These are phyloP conservation scores for Aureobasidium uvarum DNA, from an alignment of 2,329 filamentous ascomycete genomes.

Conservation along the genomic window DNA sequence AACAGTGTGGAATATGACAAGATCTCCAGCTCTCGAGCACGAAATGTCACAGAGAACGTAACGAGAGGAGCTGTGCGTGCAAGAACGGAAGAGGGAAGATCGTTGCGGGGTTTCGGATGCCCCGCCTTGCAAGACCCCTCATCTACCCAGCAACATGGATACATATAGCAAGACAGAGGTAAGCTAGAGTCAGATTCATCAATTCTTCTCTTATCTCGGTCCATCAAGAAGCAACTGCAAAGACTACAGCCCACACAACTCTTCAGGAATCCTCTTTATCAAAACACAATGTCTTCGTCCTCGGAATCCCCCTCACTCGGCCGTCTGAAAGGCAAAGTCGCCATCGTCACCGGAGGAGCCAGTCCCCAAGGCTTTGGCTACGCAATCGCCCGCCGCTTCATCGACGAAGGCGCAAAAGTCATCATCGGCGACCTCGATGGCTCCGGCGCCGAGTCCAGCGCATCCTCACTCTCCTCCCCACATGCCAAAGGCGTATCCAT, in stretches of 20 bases:
- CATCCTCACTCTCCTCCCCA: conserved; percentile 44
- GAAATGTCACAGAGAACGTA: too few species aligned
- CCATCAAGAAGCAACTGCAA: too few species aligned
- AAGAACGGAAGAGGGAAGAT: neutral
- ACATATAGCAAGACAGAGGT: too few species aligned
- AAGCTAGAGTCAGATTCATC: neutral
- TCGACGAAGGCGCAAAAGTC: conserved; percentile 59
- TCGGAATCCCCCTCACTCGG: conserved; percentile 23
- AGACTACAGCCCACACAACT: too few species aligned
- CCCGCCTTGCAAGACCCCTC: neutral
- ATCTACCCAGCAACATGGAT: too few species aligned
- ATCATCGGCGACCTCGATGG: conserved; percentile 62
- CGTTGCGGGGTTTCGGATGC: conserved; percentile 7
- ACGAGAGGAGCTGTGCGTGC: neutral
- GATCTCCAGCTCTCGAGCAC: too few species aligned
- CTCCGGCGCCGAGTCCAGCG: conserved; percentile 53
- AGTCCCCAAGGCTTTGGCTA: conserved; percentile 59
- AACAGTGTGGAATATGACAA: too few species aligned
- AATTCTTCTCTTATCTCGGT: neutral
- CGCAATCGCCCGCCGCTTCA: conserved; percentile 60
- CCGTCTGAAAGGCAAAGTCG: conserved; percentile 53
- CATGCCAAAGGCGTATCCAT: conserved; percentile 46
- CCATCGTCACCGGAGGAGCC: conserved; percentile 59
- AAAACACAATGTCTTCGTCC: conserved; percentile 16
- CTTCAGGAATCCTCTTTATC: neutral